These are phyloP conservation scores for Escovopsis weberi DNA, from an alignment of 2,329 filamentous ascomycete genomes.

Conservation along the genomic window DNA sequence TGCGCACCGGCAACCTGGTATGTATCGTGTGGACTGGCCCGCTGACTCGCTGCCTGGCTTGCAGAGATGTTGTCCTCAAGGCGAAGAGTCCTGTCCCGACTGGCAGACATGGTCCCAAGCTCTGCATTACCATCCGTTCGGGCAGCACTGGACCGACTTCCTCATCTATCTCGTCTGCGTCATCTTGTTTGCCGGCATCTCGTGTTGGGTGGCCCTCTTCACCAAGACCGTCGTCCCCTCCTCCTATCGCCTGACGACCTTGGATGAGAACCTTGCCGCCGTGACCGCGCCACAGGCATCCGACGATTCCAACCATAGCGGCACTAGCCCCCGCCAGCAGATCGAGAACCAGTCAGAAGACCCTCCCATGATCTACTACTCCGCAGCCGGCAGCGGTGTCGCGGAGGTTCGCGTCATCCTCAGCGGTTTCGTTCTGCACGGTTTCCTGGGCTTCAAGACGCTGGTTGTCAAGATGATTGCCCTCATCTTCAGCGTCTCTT, in stretches of 20 bases:
- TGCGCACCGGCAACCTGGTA: too few relatives aligned
- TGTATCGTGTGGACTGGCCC: too few relatives aligned
- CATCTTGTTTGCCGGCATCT: slow-evolving; percentile 50
- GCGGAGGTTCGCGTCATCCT: slow-evolving; percentile 95
- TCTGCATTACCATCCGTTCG: slow-evolving; percentile 28
- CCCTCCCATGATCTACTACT: slow-evolving; percentile 83
- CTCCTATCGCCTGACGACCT: slow-evolving; percentile 67
- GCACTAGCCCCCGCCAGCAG: slow-evolving; percentile 27
- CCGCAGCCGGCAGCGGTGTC: slow-evolving; percentile 88
- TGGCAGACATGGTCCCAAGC: slow-evolving; percentile 43
- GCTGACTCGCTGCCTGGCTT: slow-evolving; percentile 4
- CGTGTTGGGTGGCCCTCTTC: slow-evolving; percentile 68
- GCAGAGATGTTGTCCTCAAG: slow-evolving; percentile 41
- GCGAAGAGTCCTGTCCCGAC: slow-evolving; percentile 36
- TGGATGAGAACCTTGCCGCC: slow-evolving; percentile 86
- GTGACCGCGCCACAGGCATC: slow-evolving; percentile 26
- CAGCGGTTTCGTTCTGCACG: slow-evolving; percentile 94
- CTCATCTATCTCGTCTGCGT: slow-evolving; percentile 59
- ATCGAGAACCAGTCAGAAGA: slow-evolving; percentile 20
- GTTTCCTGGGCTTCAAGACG: slow-evolving; percentile 81
- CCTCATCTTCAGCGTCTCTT: slow-evolving; percentile 77
- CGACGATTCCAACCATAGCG: slow-evolving; percentile 29
- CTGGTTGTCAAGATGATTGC: slow-evolving; percentile 73
- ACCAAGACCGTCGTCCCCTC: slow-evolving; percentile 95
- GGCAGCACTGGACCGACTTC: slow-evolving; percentile 57